Evolutionary conservation across 495 filamentous ascomycete genomes (phyloP).

Genomic region (Podospora pseudocomata): DNA sequence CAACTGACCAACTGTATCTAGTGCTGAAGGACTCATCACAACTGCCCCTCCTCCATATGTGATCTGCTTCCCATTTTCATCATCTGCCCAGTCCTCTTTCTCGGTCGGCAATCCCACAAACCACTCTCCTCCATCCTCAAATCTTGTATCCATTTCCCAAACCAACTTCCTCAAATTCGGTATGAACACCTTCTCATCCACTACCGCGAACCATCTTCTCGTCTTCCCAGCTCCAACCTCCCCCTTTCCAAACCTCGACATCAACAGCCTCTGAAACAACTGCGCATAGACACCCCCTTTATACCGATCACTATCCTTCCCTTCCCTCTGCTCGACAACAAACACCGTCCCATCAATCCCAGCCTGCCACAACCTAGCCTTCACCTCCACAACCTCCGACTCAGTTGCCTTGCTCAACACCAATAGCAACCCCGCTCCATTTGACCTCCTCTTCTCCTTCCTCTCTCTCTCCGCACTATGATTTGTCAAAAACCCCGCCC

Average conservation of each 20-base stretch:
- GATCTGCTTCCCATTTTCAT: constrained; percentile 42
- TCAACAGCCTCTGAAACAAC: constrained; percentile 2
- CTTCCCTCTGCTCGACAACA: not conserved
- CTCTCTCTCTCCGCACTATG: not conserved
- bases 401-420: not conserved
- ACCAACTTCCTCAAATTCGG: not conserved
- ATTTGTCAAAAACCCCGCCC: not conserved
- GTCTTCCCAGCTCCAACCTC: not conserved
- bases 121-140: not conserved
- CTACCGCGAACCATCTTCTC: not conserved
- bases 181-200: not conserved
- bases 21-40: constrained; percentile 52
- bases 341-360: constrained; percentile 2
- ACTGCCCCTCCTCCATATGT: constrained; percentile 61
- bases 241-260: constrained; percentile 1
- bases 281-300: not conserved
- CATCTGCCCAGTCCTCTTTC: constrained; percentile 35
- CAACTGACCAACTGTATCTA: constrained; percentile 35
- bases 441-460: constrained; percentile 2
- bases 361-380: not conserved
- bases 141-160: not conserved
- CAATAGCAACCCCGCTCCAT: not conserved
- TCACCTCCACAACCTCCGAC: not conserved
- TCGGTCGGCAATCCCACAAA: constrained; percentile 60
- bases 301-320: not conserved